Evolutionary conservation across 148 eudicot genomes (phyloP).

Genomic region (Rhododendron kiyosumense): DNA sequence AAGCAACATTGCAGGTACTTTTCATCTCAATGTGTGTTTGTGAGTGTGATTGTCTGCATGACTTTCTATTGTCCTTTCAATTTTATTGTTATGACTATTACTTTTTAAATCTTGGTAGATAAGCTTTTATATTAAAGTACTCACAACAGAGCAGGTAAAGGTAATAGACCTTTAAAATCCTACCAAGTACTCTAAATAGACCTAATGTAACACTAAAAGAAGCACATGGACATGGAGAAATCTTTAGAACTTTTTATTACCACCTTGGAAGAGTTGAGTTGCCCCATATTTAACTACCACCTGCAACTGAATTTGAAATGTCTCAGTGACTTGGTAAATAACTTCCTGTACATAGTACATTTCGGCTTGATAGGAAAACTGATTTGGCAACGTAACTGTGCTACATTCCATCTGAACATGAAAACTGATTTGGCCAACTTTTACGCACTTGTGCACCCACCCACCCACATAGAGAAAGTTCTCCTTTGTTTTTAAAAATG

Average conservation of each 20-base stretch:
- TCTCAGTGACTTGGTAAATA: not conserved
- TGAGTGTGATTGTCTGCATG: not conserved
- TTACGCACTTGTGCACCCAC: not conserved
- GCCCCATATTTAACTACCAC: not conserved
- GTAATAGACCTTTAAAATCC: not conserved
- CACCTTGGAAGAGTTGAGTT: not conserved
- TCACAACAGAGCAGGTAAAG: not conserved
- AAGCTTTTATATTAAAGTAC: not conserved
- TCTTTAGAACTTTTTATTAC: not conserved
- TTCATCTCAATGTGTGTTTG: not conserved
- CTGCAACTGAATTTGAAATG: not conserved
- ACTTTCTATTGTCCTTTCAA: not conserved
- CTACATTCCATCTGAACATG: not conserved
- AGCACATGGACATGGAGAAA: not conserved
- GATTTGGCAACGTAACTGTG: not conserved
- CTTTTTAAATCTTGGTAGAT: not conserved
- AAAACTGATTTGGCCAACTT: not conserved
- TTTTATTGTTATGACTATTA: not conserved
- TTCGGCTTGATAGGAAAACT: not conserved
- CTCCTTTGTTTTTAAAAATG: not conserved
- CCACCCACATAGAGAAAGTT: not conserved
- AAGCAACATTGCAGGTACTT: conserved; percentile 46
- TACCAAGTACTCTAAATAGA: not conserved
- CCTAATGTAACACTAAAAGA: not conserved
- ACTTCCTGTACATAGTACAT: not conserved